These are phyloP conservation scores for Dactylonectria estremocensis DNA, from an alignment of 2,329 filamentous ascomycete genomes.

Conservation along the genomic window DNA sequence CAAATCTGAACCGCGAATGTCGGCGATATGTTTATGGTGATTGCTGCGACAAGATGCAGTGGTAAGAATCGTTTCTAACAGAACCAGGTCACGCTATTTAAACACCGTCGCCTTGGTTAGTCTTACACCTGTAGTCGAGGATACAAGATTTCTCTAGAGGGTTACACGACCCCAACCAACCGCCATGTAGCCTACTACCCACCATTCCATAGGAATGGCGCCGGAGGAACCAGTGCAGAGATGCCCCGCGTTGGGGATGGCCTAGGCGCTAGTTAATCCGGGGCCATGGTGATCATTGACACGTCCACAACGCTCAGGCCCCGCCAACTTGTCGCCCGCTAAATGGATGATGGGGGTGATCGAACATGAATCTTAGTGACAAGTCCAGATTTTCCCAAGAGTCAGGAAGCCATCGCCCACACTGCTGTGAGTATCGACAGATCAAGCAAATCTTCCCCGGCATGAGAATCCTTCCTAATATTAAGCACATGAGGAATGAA, in stretches of 20 bases:
- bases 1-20: background rate
- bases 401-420: background rate
- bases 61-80: background rate
- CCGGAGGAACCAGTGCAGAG: background rate
- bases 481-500: background rate
- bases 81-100: background rate
- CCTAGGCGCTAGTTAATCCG: background rate
- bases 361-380: background rate
- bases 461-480: background rate
- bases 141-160: background rate
- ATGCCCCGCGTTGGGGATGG: background rate
- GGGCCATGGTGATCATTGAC: background rate
- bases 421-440: background rate
- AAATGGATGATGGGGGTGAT: background rate
- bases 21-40: conserved; percentile 1
- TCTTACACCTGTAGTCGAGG: background rate
- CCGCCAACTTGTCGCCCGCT: background rate
- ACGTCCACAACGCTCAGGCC: background rate
- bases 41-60: background rate
- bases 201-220: background rate
- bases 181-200: background rate
- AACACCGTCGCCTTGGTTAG: background rate
- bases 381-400: background rate
- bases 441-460: background rate
- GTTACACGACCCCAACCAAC: background rate